phyloP scores from a whole-genome alignment of 1,284 basidiomycete species.

The Malassezia psittaci region DNA sequence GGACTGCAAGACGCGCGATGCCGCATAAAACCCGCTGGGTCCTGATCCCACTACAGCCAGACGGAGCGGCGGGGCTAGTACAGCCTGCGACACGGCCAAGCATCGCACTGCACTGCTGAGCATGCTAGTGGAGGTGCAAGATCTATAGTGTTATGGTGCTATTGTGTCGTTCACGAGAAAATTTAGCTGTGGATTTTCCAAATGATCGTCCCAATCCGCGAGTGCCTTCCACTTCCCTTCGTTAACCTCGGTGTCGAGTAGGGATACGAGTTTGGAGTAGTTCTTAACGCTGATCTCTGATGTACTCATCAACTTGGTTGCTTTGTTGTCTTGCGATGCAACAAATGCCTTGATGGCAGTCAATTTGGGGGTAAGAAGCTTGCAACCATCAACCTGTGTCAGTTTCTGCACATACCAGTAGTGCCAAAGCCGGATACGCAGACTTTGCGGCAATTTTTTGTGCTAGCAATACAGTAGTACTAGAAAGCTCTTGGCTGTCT shows the following conservation, averaged over 20 bases:
- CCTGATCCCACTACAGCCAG: slow-evolving; percentile 78
- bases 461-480: slow-evolving; percentile 10
- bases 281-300: neutral
- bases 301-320: neutral
- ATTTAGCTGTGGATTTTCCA: slow-evolving; percentile 10
- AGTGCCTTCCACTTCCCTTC: slow-evolving; percentile 4
- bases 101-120: neutral
- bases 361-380: neutral
- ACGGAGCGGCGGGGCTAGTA: slow-evolving; percentile 17
- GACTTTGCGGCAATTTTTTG: slow-evolving; percentile 1
- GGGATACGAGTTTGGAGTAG: neutral
- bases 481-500: neutral
- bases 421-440: neutral
- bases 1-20: slow-evolving; percentile 48
- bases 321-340: neutral
- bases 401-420: slow-evolving; percentile 5
- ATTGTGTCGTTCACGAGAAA: slow-evolving; percentile 10
- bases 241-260: slow-evolving; percentile 1
- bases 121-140: slow-evolving; percentile 2
- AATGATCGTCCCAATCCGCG: slow-evolving; percentile 17
- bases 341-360: neutral
- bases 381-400: slow-evolving; percentile 5
- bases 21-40: slow-evolving; percentile 89
- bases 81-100: slow-evolving; percentile 3
- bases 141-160: neutral